Base-by-base conservation (phyloP, 1,139 yeast genomes). In the Geotrichum europaeum region DNA sequence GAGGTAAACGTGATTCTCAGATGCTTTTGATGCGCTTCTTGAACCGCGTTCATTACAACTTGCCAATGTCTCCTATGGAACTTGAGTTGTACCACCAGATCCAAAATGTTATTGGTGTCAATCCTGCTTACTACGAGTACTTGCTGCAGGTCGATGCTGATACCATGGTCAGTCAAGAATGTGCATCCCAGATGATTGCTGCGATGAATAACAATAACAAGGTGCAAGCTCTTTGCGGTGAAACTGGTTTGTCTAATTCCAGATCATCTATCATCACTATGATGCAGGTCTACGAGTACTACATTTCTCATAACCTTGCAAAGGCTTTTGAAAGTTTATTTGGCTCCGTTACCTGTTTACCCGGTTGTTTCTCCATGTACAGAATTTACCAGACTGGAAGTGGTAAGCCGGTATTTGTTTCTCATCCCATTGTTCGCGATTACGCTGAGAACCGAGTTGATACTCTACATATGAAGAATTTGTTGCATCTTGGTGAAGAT, bases 1-100 rank as follows among this genome's bases (percentile, higher is more conserved):
- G 79, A 55, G 79, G 79, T 56, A 76, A 76, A 69, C 78, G 79
- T 59, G 79, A 76, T 62, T 76, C 79, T 3, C 79, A 76, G 65
- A 67, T 76, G 70, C 50, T 76, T 51, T 65, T 76, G 56, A 76
- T 76, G 78, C 67, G 77, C 49, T 76, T 77, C 67, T 63, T 76
- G 62, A 77, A 76, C 66, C 70, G 78, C 28, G 79, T 76, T 15
- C 80, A 77, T 60, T 74, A 75, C 62, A 70, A 74, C 56, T 60
- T 73, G 51, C 77, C 80, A 3, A 76, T 76, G 80, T 70, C 67
- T 59, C 80, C 79, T 0, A 60, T 76, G 56, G 79, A 76, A 63
- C 69, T 76, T 56, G 79, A 76, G 63, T 68, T 76, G 28, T 76
- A 75, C 65, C 78, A 76, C 60, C 79, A 76, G 64, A 73, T 76